Conservation (phyloP, 352 stramenopile species). For the Phytophthora hybrid region DNA sequence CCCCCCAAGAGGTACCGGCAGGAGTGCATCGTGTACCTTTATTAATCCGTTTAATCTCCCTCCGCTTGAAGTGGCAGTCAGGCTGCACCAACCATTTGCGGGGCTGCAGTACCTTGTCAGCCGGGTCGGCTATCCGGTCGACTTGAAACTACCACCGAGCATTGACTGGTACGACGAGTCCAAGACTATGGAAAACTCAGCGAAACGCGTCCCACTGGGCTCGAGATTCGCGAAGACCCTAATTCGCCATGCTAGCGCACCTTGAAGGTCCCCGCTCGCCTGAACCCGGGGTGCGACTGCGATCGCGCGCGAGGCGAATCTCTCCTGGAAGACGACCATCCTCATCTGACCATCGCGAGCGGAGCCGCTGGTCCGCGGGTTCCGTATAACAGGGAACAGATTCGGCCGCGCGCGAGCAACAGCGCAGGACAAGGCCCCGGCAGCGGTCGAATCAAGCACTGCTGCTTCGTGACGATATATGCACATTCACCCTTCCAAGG, state of each 20-base stretch:
- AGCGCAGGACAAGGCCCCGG: neutral
- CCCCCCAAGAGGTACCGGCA: no score
- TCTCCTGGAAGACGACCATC: conserved; percentile 3
- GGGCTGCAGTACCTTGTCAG: no score
- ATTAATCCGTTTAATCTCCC: no score
- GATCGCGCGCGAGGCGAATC: conserved; percentile 17
- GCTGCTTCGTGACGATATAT: conserved; percentile 15
- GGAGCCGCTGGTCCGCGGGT: no score
- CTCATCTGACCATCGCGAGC: conserved; percentile 14
- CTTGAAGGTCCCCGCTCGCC: conserved; percentile 11
- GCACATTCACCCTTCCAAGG: neutral
- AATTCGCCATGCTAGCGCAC: conserved; percentile 12
- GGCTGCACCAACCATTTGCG: no score
- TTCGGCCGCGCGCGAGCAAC: conserved; percentile 10
- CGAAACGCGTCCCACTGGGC: conserved; percentile 29
- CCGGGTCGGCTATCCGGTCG: no score
- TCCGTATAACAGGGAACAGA: conserved; percentile 11
- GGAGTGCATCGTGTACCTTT: no score
- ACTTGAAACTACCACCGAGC: no score
- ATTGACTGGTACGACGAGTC: neutral
- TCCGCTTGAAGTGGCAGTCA: no score
- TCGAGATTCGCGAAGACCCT: conserved; percentile 22
- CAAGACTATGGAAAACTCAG: neutral
- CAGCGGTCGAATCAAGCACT: conserved; percentile 6
- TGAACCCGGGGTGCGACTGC: neutral